Evolutionary conservation across 208 protist species (phyloP).

Genomic region (Entamoeba dispar): DNA sequence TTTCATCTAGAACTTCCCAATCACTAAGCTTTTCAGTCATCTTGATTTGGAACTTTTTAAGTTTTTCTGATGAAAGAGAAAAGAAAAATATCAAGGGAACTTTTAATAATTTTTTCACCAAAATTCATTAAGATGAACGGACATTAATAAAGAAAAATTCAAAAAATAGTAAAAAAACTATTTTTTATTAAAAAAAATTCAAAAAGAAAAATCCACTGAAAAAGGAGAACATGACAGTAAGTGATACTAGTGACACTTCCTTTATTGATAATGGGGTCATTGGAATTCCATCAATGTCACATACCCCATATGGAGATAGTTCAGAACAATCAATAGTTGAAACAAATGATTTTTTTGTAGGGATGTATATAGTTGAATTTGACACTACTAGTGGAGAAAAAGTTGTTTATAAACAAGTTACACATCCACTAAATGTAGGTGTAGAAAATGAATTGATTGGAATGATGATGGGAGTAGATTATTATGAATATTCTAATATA

Average conservation of each 20-base stretch:
- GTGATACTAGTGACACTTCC: too few species aligned
- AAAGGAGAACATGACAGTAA: too few species aligned
- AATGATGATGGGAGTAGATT: neutral
- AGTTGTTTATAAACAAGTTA: neutral
- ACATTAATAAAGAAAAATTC: too few species aligned
- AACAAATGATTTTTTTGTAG: neutral
- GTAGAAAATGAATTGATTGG: neutral
- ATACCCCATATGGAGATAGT: neutral
- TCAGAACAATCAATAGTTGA: neutral
- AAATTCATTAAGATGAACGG: too few species aligned
- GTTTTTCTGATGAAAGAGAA: neutral
- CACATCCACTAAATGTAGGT: neutral
- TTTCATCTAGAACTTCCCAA: neutral
- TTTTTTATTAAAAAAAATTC: too few species aligned
- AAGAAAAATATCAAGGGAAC: neutral
- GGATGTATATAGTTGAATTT: neutral
- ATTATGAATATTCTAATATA: neutral
- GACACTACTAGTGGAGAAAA: neutral
- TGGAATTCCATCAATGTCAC: neutral
- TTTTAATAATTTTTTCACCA: neutral
- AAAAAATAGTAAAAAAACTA: too few species aligned
- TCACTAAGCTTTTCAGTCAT: neutral
- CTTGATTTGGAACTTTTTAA: neutral
- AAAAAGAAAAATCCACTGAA: too few species aligned
- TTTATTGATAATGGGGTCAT: neutral